Evolutionary conservation across 2,329 filamentous ascomycete genomes (phyloP).

Genomic region (Furcasterigmium furcatum): DNA sequence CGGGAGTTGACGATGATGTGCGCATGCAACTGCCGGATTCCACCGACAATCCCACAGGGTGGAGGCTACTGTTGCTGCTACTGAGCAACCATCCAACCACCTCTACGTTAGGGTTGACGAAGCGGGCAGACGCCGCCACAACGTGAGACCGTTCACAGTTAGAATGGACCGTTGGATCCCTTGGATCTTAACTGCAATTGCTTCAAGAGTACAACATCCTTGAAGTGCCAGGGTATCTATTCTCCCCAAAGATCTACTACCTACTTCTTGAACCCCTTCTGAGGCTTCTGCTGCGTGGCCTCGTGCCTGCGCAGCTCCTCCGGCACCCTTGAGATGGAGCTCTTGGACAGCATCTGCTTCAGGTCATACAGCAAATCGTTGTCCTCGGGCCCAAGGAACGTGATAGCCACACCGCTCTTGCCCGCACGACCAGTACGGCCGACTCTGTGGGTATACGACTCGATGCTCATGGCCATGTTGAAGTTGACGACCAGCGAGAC

Average conservation of each 20-base stretch:
- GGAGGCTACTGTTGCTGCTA: too few species aligned
- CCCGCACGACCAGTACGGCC: slow-evolving; percentile 96
- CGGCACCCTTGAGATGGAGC: slow-evolving; percentile 79
- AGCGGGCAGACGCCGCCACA: too few species aligned
- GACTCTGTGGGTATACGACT: slow-evolving; percentile 94
- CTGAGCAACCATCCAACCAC: too few species aligned
- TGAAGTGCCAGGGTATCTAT: too few species aligned
- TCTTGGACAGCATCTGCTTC: slow-evolving; percentile 94
- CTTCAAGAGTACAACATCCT: too few species aligned
- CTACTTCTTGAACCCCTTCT: slow-evolving; percentile 2
- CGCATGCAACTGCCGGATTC: neutral
- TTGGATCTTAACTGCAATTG: too few species aligned
- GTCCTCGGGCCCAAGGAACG: slow-evolving; percentile 91
- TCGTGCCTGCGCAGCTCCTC: slow-evolving; percentile 90
- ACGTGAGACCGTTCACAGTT: too few species aligned
- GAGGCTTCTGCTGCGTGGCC: slow-evolving; percentile 79
- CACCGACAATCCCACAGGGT: too few species aligned
- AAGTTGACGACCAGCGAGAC: slow-evolving; percentile 96
- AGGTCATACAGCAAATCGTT: slow-evolving; percentile 88
- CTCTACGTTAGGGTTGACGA: too few species aligned
- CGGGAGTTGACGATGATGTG: neutral
- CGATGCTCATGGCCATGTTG: slow-evolving; percentile 94
- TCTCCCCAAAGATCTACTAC: too few species aligned
- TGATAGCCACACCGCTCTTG: slow-evolving; percentile 94
- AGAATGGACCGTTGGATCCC: too few species aligned